phyloP scores from a whole-genome alignment of 805 yeast species.

The Wickerhamia fluorescens region DNA sequence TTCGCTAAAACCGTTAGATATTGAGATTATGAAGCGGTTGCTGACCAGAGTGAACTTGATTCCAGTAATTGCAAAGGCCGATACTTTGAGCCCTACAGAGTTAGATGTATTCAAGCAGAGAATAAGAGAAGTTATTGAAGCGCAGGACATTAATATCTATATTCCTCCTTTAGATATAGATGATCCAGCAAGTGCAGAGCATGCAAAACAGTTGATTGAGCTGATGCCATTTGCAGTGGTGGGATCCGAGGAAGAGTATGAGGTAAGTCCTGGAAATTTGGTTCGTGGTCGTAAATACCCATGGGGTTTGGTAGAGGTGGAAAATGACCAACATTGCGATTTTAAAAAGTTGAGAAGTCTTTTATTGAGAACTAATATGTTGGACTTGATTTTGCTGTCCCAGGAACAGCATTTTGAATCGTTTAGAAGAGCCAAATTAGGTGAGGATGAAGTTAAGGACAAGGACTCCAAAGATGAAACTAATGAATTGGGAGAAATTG shows the following conservation, averaged over 20 bases:
- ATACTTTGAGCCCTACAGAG: slow-evolving; percentile 69
- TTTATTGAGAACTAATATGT: slow-evolving; percentile 73
- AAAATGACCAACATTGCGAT: slow-evolving; percentile 80
- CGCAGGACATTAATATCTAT: slow-evolving; percentile 75
- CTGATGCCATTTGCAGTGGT: slow-evolving; percentile 83
- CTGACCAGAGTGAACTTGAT: slow-evolving; percentile 77
- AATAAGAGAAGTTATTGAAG: slow-evolving; percentile 75
- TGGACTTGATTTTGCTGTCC: slow-evolving; percentile 74
- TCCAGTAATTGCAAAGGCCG: slow-evolving; percentile 87
- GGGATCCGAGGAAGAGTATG: slow-evolving; percentile 69
- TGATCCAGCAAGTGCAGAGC: slow-evolving; percentile 72
- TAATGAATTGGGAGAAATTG: slow-evolving; percentile 21
- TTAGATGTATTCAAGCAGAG: slow-evolving; percentile 62
- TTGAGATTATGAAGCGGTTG: slow-evolving; percentile 79
- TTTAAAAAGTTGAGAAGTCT: slow-evolving; percentile 75
- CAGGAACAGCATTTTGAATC: slow-evolving; percentile 77
- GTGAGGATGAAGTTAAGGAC: slow-evolving; percentile 25
- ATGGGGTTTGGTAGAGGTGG: slow-evolving; percentile 88
- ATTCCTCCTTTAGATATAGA: slow-evolving; percentile 77
- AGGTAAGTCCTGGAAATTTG: slow-evolving; percentile 52
- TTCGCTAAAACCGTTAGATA: slow-evolving; percentile 78
- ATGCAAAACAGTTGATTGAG: slow-evolving; percentile 71
- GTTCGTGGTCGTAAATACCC: slow-evolving; percentile 82
- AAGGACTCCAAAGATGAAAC: slow-evolving; percentile 23
- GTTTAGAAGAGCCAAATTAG: slow-evolving; percentile 68